These are phyloP conservation scores for Acanthochlamys bracteata DNA, from an alignment of 106 monocot genomes.

Conservation along the genomic window DNA sequence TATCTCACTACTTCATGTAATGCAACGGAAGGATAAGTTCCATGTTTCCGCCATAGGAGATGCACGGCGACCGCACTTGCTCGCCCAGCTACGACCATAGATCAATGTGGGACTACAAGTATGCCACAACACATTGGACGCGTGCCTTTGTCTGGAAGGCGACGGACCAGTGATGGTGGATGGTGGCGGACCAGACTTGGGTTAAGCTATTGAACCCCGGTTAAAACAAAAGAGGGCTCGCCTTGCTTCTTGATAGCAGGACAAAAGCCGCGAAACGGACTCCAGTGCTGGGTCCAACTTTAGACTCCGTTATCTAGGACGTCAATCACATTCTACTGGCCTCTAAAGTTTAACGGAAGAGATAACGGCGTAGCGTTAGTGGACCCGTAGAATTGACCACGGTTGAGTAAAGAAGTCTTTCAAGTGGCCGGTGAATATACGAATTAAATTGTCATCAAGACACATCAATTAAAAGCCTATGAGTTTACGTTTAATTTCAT, in stretches of 20 bases:
- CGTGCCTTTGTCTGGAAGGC: background rate
- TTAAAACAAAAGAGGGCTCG: background rate
- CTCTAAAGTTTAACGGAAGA: no score
- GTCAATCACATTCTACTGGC: background rate
- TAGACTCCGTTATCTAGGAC: background rate
- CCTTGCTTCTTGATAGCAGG: conserved; percentile 10
- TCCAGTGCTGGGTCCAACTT: no score
- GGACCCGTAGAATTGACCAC: conserved; percentile 12
- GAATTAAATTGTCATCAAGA: no score
- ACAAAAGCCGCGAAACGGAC: conserved; percentile 3
- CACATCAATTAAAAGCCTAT: no score
- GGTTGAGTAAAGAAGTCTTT: conserved; percentile 14
- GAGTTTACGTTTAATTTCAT: no score
- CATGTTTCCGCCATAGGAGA: background rate
- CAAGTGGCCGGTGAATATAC: no score
- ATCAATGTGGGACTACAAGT: background rate
- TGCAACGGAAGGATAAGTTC: background rate
- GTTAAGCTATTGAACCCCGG: background rate
- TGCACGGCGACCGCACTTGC: background rate
- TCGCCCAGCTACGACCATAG: background rate
- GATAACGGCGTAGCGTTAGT: background rate
- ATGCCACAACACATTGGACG: background rate
- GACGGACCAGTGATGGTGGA: background rate
- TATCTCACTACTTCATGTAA: background rate
- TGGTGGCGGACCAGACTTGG: background rate